Percentiles rank a stretch among this genome's conserved stretches.
phyloP scores from a whole-genome alignment of 2,329 filamentous ascomycete genomes.

The Cercospora nicotianae region DNA sequence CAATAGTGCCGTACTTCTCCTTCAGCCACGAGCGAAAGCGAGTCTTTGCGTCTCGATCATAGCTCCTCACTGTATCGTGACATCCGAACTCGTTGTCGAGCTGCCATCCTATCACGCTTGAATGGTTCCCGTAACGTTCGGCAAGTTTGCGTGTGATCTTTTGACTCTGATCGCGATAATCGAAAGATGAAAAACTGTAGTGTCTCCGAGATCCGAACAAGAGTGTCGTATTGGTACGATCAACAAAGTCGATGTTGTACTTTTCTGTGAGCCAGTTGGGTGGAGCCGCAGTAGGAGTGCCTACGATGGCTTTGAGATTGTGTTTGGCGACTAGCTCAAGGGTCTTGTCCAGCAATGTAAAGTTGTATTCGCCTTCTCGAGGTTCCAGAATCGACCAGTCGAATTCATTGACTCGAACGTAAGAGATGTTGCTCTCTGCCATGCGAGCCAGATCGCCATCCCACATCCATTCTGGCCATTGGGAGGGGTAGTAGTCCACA shows the following conservation, averaged over 20 bases:
- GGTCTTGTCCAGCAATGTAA: constrained; percentile 28
- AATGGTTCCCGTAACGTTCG: constrained; percentile 29
- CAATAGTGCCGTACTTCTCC: constrained; percentile 30
- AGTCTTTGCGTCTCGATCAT: constrained; percentile 29
- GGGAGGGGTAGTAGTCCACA: constrained; percentile 32
- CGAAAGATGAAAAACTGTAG: constrained; percentile 32
- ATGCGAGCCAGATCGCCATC: constrained; percentile 28
- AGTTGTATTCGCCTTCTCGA: constrained; percentile 30
- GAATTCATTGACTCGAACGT: constrained; percentile 30
- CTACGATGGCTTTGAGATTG: constrained; percentile 27
- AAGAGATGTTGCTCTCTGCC: constrained; percentile 28
- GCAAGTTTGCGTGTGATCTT: constrained; percentile 30
- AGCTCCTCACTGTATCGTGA: constrained; percentile 30
- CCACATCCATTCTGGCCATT: constrained; percentile 34
- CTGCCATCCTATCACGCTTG: constrained; percentile 27
- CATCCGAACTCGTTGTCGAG: constrained; percentile 33
- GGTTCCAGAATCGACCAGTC: constrained; percentile 31
- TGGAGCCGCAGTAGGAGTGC: constrained; percentile 30
- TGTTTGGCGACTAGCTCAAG: constrained; percentile 27
- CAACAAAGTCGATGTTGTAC: constrained; percentile 29
- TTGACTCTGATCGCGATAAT: constrained; percentile 29
- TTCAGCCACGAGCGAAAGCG: constrained; percentile 30
- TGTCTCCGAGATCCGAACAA: constrained; percentile 29
- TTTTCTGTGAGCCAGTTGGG: constrained; percentile 32
- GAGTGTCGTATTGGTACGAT: constrained; percentile 28